Percentiles rank a stretch among this genome's conserved stretches.
phyloP scores from a whole-genome alignment of 2,329 filamentous ascomycete genomes.

The Colletotrichum zoysiae region DNA sequence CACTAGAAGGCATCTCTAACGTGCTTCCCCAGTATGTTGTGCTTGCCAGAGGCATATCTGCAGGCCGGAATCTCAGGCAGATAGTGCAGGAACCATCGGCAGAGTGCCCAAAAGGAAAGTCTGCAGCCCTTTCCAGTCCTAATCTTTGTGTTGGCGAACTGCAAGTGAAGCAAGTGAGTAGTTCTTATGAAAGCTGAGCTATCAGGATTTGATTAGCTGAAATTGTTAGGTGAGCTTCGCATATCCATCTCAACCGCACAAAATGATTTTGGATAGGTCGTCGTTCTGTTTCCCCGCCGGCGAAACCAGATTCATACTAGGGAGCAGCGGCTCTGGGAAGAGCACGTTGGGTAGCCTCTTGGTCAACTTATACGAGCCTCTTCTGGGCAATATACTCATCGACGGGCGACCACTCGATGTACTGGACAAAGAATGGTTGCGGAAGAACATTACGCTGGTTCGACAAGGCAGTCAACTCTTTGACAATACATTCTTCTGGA shows the following conservation, averaged over 20 bases:
- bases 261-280: constrained; percentile 69
- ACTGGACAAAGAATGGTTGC: constrained; percentile 78
- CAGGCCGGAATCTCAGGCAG: constrained; percentile 70
- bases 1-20: constrained; percentile 79
- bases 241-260: constrained; percentile 78
- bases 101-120: constrained; percentile 43
- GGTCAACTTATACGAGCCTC: constrained; percentile 83
- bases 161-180: constrained; percentile 73
- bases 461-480: constrained; percentile 88
- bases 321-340: constrained; percentile 90
- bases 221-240: constrained; percentile 77
- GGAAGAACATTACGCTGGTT: constrained; percentile 81
- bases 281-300: constrained; percentile 79
- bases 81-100: constrained; percentile 37
- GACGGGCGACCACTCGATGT: constrained; percentile 73
- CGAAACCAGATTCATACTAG: constrained; percentile 83
- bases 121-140: constrained; percentile 45
- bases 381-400: constrained; percentile 75
- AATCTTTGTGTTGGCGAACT: constrained; percentile 73
- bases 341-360: constrained; percentile 88
- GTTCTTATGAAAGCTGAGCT: neutral
- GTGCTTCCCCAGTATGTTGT: constrained; percentile 83
- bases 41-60: constrained; percentile 82
- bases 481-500: constrained; percentile 81
- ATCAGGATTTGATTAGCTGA: constrained; percentile 25